A percentile compares a stretch with the other conserved stretches of the same genome.
Conservation (phyloP, 2,329 filamentous ascomycete species). For the Pseudogymnoascus sp. region DNA sequence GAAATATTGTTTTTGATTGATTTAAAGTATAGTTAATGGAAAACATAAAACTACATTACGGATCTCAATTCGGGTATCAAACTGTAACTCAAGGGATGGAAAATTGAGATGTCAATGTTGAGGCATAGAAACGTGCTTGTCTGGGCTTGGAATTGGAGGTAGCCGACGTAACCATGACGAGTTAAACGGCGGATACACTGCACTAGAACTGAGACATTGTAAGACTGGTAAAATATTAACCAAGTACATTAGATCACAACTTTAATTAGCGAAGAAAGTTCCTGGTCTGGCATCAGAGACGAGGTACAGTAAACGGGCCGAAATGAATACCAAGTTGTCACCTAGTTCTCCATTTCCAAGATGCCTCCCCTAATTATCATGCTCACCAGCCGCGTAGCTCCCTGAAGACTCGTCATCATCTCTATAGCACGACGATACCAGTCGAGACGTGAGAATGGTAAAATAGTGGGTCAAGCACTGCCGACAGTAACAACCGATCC, state of each 20-base stretch:
- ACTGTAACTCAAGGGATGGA: too few relatives aligned
- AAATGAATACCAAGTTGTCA: background rate
- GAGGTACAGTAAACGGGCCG: background rate
- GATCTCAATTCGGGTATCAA: background rate
- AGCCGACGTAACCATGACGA: background rate
- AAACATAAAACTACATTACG: background rate
- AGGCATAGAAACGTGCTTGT: background rate
- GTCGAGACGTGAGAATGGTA: background rate
- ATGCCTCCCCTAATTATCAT: background rate
- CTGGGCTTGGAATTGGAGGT: background rate
- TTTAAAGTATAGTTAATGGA: background rate
- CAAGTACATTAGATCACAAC: background rate
- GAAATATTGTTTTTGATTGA: background rate
- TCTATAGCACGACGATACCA: background rate
- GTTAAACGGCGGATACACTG: background rate
- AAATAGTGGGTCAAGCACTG: background rate
- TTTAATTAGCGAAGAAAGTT: background rate
- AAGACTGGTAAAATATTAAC: background rate
- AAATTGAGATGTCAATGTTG: background rate
- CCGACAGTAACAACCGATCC: background rate
- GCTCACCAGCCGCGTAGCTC: background rate
- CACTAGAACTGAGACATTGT: background rate
- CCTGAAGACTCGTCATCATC: background rate
- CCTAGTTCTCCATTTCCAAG: background rate
- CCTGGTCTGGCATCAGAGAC: background rate